A percentile compares a stretch with the other conserved stretches of the same genome.
Evolutionary conservation across 768 basidiomycete genomes (phyloP).

Genomic region (Tricholoma sp.): DNA sequence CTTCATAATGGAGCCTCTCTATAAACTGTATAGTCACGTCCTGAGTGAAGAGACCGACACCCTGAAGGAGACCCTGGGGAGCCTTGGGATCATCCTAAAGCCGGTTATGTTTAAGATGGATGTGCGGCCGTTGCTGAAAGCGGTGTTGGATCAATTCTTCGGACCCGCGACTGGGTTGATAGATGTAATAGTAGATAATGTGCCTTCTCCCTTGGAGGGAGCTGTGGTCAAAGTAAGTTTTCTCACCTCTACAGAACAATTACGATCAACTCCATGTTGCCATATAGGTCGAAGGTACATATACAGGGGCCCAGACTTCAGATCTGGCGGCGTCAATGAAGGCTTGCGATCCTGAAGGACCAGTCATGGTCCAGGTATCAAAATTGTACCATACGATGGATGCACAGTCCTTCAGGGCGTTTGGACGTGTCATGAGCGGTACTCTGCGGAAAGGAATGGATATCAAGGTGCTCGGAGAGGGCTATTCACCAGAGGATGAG

Average conservation of each 20-base stretch:
- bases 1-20: slow-evolving; percentile 93
- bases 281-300: slow-evolving; percentile 71
- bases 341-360: slow-evolving; percentile 76
- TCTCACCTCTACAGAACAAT: not conserved
- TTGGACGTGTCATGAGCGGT: slow-evolving; percentile 91
- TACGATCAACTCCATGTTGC: not conserved
- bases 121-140: slow-evolving; percentile 89
- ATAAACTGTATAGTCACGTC: slow-evolving; percentile 95
- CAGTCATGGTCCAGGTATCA: slow-evolving; percentile 87
- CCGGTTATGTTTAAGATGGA: slow-evolving; percentile 99
- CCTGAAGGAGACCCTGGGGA: slow-evolving; percentile 71
- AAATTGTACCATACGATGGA: slow-evolving; percentile 97
- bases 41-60: slow-evolving; percentile 91
- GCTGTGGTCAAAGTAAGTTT: slow-evolving; percentile 54
- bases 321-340: slow-evolving; percentile 78
- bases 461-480: slow-evolving; percentile 96
- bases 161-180: slow-evolving; percentile 85
- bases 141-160: slow-evolving; percentile 93
- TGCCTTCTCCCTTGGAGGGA: slow-evolving; percentile 73
- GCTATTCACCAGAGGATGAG: slow-evolving; percentile 98
- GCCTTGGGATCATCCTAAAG: slow-evolving; percentile 81
- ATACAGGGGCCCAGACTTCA: slow-evolving; percentile 83
- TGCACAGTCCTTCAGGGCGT: slow-evolving; percentile 94
- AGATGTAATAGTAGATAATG: slow-evolving; percentile 86
- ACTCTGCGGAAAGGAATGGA: slow-evolving; percentile 79